A percentile compares a stretch with the other conserved stretches of the same genome.
Evolutionary conservation across 345 rosid genomes (phyloP).

Genomic region (Limnanthes douglasii): DNA sequence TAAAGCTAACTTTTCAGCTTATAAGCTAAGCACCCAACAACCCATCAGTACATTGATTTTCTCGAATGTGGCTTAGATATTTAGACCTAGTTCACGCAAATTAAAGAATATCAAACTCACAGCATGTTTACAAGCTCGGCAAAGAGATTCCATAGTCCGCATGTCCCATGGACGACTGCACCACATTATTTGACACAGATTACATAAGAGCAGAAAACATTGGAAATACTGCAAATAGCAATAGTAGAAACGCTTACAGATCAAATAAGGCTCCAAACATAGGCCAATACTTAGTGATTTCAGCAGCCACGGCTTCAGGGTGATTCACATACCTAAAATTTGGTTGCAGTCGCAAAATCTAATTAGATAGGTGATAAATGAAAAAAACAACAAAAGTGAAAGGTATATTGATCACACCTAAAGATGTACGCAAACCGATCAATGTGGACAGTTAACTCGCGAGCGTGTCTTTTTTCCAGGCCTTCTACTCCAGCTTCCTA

Average conservation of each 20-base stretch:
- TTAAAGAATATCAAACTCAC: conserved; percentile 40
- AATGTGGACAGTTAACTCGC: conserved; percentile 83
- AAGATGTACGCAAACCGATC: conserved; percentile 95
- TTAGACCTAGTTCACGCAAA: no score
- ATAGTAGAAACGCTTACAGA: conserved; percentile 34
- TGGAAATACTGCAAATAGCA: conserved; percentile 1
- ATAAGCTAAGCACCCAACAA: no score
- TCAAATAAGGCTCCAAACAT: conserved; percentile 81
- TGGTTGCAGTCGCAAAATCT: conserved; percentile 9
- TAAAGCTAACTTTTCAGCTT: no score
- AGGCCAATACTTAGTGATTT: conserved; percentile 89
- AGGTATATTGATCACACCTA: conserved; percentile 38
- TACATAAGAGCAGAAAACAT: conserved; percentile 7
- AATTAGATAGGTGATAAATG: conserved; percentile 7
- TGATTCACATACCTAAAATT: conserved; percentile 81
- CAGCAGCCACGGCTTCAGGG: conserved; percentile 94
- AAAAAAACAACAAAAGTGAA: no score
- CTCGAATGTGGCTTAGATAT: no score
- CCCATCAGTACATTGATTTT: no score
- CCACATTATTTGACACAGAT: conserved; percentile 13
- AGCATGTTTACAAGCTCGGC: conserved; percentile 99
- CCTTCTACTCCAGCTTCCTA: conserved; percentile 71
- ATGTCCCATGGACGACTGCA: conserved; percentile 99
- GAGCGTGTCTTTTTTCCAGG: conserved; percentile 78
- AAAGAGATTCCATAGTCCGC: conserved; percentile 98